Conservation (phyloP, 2,329 filamentous ascomycete genomes). For the Fusarium domesticum region DNA sequence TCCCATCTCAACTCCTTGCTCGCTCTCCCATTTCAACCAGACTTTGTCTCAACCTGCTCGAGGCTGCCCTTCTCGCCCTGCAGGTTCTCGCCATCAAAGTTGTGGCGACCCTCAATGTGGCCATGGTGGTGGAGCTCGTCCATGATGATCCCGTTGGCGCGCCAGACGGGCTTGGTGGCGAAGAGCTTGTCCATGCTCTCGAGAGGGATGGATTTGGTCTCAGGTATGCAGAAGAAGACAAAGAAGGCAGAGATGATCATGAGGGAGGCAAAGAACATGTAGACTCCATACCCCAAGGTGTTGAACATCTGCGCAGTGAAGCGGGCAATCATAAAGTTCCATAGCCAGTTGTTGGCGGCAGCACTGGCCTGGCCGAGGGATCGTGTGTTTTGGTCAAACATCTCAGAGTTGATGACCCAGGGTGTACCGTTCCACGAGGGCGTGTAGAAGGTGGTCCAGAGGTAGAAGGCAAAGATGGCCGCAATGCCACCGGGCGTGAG, state of each 20-base stretch:
- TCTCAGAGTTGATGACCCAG: conserved; percentile 74
- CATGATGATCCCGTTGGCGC: conserved; percentile 45
- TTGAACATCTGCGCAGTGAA: conserved; percentile 66
- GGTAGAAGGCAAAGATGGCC: conserved; percentile 66
- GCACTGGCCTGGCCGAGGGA: conserved; percentile 70
- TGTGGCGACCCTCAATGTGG: conserved; percentile 34
- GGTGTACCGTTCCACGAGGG: conserved; percentile 71
- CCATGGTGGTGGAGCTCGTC: conserved; percentile 39
- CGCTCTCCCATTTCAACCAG: too few species aligned
- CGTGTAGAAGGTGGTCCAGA: conserved; percentile 59
- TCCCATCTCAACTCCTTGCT: too few species aligned
- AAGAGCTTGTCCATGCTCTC: conserved; percentile 65
- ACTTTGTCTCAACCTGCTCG: conserved; percentile 25
- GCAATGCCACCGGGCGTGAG: conserved; percentile 54
- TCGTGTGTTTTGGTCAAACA: conserved; percentile 64
- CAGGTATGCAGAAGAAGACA: conserved; percentile 61
- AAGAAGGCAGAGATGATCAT: conserved; percentile 58
- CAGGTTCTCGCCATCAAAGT: conserved; percentile 25
- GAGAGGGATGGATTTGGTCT: conserved; percentile 64
- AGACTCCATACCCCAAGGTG: conserved; percentile 60
- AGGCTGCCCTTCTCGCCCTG: conserved; percentile 29
- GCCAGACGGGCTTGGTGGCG: conserved; percentile 43
- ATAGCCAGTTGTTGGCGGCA: conserved; percentile 70
- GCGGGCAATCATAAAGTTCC: conserved; percentile 66
- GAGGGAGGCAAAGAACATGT: conserved; percentile 65